Evolutionary conservation across 768 basidiomycete genomes (phyloP).

Genomic region (Auriscalpium microsporum): DNA sequence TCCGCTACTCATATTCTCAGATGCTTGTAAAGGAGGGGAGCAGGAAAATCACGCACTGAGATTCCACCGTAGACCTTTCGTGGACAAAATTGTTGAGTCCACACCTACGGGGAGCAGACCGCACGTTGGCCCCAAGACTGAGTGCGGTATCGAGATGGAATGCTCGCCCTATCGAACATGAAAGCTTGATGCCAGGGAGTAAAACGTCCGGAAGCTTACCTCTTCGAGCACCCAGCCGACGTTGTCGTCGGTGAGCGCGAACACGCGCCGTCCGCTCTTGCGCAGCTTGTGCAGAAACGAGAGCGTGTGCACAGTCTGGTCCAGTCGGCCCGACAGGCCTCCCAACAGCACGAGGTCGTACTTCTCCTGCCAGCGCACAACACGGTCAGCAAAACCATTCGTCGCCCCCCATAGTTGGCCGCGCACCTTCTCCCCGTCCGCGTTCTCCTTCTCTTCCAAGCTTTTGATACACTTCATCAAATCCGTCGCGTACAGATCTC

Average conservation of each 20-base stretch:
- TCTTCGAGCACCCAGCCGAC: constrained; percentile 82
- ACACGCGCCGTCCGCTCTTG: constrained; percentile 46
- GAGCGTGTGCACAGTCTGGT: constrained; percentile 89
- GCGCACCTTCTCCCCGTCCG: constrained; percentile 31
- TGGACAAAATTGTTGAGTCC: constrained; percentile 67
- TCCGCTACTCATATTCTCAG: constrained; percentile 33
- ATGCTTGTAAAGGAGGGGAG: background rate
- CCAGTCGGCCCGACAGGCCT: constrained; percentile 83
- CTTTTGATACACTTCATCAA: constrained; percentile 84
- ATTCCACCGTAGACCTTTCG: constrained; percentile 85
- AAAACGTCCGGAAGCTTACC: constrained; percentile 33
- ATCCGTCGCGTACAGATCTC: constrained; percentile 82
- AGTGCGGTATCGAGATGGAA: constrained; percentile 64
- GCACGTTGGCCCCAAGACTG: constrained; percentile 75
- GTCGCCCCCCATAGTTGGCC: background rate
- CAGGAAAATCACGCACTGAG: constrained; percentile 42
- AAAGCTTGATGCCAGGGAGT: background rate
- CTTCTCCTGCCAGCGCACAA: constrained; percentile 22
- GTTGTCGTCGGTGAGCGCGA: constrained; percentile 83
- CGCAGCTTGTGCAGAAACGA: constrained; percentile 79
- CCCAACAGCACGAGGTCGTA: constrained; percentile 76
- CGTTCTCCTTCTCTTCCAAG: constrained; percentile 48
- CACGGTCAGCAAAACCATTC: background rate
- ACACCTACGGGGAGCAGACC: constrained; percentile 91
- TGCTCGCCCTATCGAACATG: constrained; percentile 64